Evolutionary conservation across 2,329 filamentous ascomycete species (phyloP), one percentile per base, ranked within the genome.

Genomic region (Pyrenophora tritici-repentis): DNA sequence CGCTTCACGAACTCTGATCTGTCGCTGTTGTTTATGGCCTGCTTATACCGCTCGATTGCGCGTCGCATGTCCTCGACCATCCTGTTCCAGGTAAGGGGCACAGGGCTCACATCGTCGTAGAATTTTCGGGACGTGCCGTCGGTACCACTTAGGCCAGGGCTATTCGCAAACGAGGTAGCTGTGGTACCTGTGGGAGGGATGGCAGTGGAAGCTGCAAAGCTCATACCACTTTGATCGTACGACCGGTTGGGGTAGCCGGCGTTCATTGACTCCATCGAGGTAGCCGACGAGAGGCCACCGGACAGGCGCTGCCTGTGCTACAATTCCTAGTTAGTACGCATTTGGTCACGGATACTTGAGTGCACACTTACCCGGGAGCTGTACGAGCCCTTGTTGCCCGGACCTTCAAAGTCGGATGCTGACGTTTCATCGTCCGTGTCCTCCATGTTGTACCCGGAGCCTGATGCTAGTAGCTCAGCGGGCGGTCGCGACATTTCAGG

Each of bases 41-140:
- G 89, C 38, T 91, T 85, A 73, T 97, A 99, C 48, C 87, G 84
- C 63, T 97, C 91, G 53, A 99, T 88, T 2, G 93, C 90, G 60
- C 85, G 83, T 65, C 90, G 91, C 90, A 97, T 97, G 68, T 96
- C 96, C 50, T 92, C 86, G 5, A 97, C 87, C 46, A 99, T 84
- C 16, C 88, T 81, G 64, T 88, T 90, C 94, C 94, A 99, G 9
- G 91, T 95, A 40, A 96, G 78, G 6, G 90, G 86, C 8, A 89
- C 83, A 3, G 87, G 86, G 41, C 86, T 84, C n/a, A 87, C 87
- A 70, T 97, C 91, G 62, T 97, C 92, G 66, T 96, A 94, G 76
- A 96, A 96, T 42, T 89, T 91, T 52, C 86, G 86, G 29, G 91
- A 89, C 52, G 76, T 74, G 24, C 75, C 66, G 6, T 77, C 72